Base-by-base conservation (phyloP, 148 eudicot genomes). In the Dianthus caryophyllus region DNA sequence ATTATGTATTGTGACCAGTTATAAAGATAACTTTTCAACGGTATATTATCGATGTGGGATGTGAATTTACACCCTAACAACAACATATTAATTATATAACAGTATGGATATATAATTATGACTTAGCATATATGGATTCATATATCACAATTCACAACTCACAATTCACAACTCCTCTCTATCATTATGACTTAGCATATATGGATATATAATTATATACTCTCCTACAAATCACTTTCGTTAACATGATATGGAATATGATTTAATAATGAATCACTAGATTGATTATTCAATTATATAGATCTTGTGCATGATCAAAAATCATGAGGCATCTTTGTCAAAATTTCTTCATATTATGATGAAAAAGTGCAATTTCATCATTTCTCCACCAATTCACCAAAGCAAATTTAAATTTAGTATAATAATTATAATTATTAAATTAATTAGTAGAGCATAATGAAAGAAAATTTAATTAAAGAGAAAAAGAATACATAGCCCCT, bases 311-410 rank as follows among this genome's bases (percentile, higher is more conserved):
- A 71, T 64, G 63, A 63, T 64, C 63, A 11, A 71, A 36, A 71
- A 33, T 71, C 60, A 71, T 71, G 39, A 36, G 10, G 16, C 29
- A 41, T 64, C 67, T 51, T 71, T 61, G n/a, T 70, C 65, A 20
- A 33, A 70, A 2, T 62, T 71, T 64, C 69, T 71, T 54, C 69
- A 16, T 26, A 55, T 52, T 71, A 71, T 77, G 55, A 65, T 74
- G 64, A 66, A 78, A n/a, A 82, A 80, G 85, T 78, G 79, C 75
- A 72, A 69, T 54, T 83, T 71, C 82, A 84, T 79, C 84, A 80
- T 70, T 71, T 76, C 68, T 79, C 77, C 59, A 78, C 79, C 75
- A 83, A 83, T 79, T 75, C 59, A 78, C 77, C 73, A 83, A 83
- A 87, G 73, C 15, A 49, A 13, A 17, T 59, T 66, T 74, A 73